Conservation (phyloP, 495 filamentous ascomycete species). For the Amorphotheca resinae region DNA sequence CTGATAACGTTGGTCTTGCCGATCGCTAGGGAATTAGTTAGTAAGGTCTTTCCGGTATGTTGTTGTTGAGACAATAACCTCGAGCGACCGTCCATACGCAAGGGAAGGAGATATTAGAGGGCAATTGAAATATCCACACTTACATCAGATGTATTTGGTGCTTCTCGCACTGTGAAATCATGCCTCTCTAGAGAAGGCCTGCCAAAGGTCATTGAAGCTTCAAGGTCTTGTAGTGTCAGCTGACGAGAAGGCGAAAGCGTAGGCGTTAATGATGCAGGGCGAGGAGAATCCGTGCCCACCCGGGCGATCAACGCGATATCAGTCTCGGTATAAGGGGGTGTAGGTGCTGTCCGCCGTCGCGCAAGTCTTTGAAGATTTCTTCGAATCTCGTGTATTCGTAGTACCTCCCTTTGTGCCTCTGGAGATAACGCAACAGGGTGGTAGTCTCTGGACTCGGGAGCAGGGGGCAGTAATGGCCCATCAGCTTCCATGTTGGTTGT, state of each 20-base stretch:
- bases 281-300: constrained; percentile 7
- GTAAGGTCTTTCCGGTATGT: too few species aligned
- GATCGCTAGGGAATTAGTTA: constrained; percentile 5
- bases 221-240: background rate
- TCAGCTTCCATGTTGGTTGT: constrained; percentile 1
- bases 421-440: constrained; percentile 4
- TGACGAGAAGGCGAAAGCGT: constrained; percentile 10
- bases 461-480: constrained; percentile 21
- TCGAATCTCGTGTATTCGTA: constrained; percentile 5
- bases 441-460: constrained; percentile 26
- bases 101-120: too few species aligned
- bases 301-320: constrained; percentile 10
- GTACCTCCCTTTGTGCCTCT: constrained; percentile 8
- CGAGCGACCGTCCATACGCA: too few species aligned
- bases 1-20: constrained; percentile 2
- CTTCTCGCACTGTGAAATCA: too few species aligned
- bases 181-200: too few species aligned
- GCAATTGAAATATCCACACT: too few species aligned
- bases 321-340: constrained; percentile 15
- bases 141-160: too few species aligned
- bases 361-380: constrained; percentile 13
- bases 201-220: background rate
- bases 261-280: constrained; percentile 11
- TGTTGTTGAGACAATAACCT: too few species aligned
- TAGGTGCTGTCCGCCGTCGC: constrained; percentile 13